A percentile compares a stretch with the other conserved stretches of the same genome.
Conservation (phyloP, 164 flowering plant species). For the Hamamelis virginiana region DNA sequence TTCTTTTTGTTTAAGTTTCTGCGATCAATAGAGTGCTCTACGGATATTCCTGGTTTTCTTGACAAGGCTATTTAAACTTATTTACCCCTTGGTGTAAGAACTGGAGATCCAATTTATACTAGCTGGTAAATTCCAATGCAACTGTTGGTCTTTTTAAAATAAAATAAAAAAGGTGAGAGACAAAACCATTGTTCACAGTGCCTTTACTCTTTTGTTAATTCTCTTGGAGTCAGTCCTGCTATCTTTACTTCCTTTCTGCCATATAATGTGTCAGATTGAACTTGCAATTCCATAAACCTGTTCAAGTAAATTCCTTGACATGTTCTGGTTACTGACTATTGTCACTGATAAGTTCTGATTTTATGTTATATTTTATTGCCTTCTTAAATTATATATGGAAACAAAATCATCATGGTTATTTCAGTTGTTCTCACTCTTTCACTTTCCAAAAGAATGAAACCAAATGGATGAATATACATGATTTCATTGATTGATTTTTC, state of each 20-base stretch:
- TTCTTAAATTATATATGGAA: neutral
- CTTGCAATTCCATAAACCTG: too few species aligned
- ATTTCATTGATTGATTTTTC: neutral
- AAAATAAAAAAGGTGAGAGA: neutral
- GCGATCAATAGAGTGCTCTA: neutral
- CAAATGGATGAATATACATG: neutral
- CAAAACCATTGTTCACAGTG: neutral
- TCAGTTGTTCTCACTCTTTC: neutral
- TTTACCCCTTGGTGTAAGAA: neutral
- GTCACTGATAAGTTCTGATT: too few species aligned
- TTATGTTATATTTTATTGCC: neutral
- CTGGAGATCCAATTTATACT: neutral
- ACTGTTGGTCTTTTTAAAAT: neutral
- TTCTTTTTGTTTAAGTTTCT: too few species aligned
- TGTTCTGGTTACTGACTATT: too few species aligned
- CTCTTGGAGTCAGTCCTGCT: neutral
- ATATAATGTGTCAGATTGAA: too few species aligned
- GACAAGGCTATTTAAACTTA: neutral
- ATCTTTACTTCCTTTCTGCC: too few species aligned
- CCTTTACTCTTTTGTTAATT: neutral
- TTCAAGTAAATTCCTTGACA: too few species aligned
- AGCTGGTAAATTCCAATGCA: neutral
- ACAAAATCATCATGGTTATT: neutral
- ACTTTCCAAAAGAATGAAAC: neutral
- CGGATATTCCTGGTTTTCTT: neutral